Evolutionary conservation across 768 basidiomycete species (phyloP).

Genomic region (Tricholoma bakamatsutake): DNA sequence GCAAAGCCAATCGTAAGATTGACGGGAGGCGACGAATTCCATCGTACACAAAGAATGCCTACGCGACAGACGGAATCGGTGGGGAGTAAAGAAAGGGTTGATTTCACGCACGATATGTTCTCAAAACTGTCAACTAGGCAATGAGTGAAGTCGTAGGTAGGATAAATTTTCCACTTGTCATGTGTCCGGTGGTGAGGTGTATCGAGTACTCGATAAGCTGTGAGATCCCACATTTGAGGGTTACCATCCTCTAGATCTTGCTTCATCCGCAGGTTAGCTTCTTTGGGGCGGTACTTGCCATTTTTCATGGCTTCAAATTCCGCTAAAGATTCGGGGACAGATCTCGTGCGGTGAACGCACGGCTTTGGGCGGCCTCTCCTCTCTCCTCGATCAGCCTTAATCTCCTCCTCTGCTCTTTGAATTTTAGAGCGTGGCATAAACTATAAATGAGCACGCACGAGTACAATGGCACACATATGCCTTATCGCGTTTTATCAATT

Average conservation of each 20-base stretch:
- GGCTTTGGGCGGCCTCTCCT: slow-evolving; percentile 75
- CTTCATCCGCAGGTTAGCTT: slow-evolving; percentile 95
- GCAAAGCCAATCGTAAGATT: slow-evolving; percentile 99
- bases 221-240: slow-evolving; percentile 99
- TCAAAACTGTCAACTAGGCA: slow-evolving; percentile 98
- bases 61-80: slow-evolving; percentile 1
- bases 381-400: slow-evolving; percentile 82
- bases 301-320: slow-evolving; percentile 93
- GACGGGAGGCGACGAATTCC: slow-evolving; percentile 92
- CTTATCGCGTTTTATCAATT: slow-evolving; percentile 84
- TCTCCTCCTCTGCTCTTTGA: slow-evolving; percentile 72
- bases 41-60: slow-evolving; percentile 97
- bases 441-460: slow-evolving; percentile 47
- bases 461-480: slow-evolving; percentile 97
- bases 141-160: slow-evolving; percentile 98
- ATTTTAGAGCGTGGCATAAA: background rate
- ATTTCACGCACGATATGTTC: slow-evolving; percentile 84
- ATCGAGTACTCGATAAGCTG: slow-evolving; percentile 90
- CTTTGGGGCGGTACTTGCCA: slow-evolving; percentile 86
- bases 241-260: slow-evolving; percentile 89
- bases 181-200: slow-evolving; percentile 91
- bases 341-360: slow-evolving; percentile 82
- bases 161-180: slow-evolving; percentile 95
- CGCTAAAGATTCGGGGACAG: slow-evolving; percentile 76
- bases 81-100: background rate